Evolutionary conservation across 106 monocot species (phyloP), one percentile per base, ranked within the genome.

Genomic region (Allium fistulosum): DNA sequence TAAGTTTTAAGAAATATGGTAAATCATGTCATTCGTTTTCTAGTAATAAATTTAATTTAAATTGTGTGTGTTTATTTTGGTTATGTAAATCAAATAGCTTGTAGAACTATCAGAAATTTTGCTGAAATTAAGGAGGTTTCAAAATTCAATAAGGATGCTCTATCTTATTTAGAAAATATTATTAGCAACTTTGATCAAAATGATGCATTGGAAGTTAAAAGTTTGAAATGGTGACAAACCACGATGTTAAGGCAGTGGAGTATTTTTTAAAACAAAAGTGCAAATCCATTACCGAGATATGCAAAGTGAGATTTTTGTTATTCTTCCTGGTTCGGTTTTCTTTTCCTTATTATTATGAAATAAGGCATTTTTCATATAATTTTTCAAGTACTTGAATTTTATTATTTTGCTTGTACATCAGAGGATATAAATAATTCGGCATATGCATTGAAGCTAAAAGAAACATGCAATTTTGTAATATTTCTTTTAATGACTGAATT

Each of bases 241-340:
- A 99, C 75, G 93, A 99, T 81, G 99, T 93, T 45, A 99, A 99
- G 60, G 99, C 93, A 7, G 83, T 99, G 14, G 90, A 90, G 45
- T 99, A 99, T 73, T 93, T 90, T 52, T 58, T 99, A 62, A 99
- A 99, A 66, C 72, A 90, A 67, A 93, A 80, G 78, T 99, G 92
- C 56, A 75, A 77, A 69, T 57, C 58, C 11, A n/a, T n/a, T n/a
- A n/a, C n/a, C n/a, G n/a, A n/a, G n/a, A n/a, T n/a, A n/a, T n/a
- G n/a, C n/a, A n/a, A 80, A 75, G 67, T 93, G 53, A 66, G 65
- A 17, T 62, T 75, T 11, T 48, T 61, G 12, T 12, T 72, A 14
- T 69, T 80, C 58, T 28, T 28, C 11, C 28, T 57, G 14, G 2
- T 9, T 17, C 56, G 63, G 48, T 17, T 28, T 28, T 28, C 28